Conservation (phyloP, 1,284 basidiomycete species). For the Laetiporus sulphureus region DNA sequence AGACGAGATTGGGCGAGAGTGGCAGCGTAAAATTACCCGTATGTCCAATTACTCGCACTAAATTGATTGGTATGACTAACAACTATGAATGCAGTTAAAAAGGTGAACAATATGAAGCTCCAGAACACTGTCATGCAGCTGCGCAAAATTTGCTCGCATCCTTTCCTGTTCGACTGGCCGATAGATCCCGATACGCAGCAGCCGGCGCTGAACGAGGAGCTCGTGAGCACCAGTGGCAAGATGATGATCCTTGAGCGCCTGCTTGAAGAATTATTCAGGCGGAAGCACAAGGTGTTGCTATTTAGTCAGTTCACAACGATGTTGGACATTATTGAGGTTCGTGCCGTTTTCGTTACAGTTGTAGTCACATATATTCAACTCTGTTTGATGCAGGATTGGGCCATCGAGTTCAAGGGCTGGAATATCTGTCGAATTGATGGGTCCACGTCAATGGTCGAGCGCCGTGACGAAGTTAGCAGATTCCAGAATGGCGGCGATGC, state of each 20-base stretch:
- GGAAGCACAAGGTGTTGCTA: conserved; percentile 85
- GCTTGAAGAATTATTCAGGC: conserved; percentile 76
- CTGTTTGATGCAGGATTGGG: conserved; percentile 64
- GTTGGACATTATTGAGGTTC: conserved; percentile 89
- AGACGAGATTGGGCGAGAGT: conserved; percentile 43
- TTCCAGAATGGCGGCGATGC: conserved; percentile 77
- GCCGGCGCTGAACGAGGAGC: conserved; percentile 62
- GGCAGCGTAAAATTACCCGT: conserved; percentile 57
- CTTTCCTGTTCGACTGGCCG: conserved; percentile 90
- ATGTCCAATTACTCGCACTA: conserved; percentile 22
- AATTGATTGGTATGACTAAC: conserved; percentile 4
- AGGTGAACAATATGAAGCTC: conserved; percentile 86
- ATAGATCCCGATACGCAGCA: conserved; percentile 56
- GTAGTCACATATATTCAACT: not conserved
- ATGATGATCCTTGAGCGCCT: conserved; percentile 94
- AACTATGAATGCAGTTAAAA: conserved; percentile 46
- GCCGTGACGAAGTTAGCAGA: conserved; percentile 77
- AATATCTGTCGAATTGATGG: conserved; percentile 90
- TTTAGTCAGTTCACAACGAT: conserved; percentile 96
- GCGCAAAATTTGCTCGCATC: conserved; percentile 91
- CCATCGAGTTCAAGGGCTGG: conserved; percentile 75
- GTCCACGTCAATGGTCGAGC: conserved; percentile 66
- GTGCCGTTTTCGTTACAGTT: conserved; percentile 13
- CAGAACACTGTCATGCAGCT: conserved; percentile 96
- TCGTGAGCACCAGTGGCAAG: conserved; percentile 88